Percentiles rank a stretch among this genome's conserved stretches.
Conservation (phyloP, 495 filamentous ascomycete genomes). For the Neurospora sp. region DNA sequence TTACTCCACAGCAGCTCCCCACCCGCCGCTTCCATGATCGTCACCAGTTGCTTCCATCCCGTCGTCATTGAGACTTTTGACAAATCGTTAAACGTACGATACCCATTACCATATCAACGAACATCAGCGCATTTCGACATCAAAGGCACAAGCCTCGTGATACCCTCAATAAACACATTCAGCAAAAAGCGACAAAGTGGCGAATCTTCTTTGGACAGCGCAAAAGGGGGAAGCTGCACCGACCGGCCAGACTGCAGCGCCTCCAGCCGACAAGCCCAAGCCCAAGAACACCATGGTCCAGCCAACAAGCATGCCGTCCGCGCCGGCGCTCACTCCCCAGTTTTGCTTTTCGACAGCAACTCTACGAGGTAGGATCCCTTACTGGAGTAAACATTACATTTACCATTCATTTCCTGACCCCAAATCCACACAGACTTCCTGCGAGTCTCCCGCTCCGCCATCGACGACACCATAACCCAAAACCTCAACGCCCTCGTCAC, state of each 20-base stretch:
- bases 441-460: conserved; percentile 69
- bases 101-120: not conserved
- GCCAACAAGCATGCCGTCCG: conserved; percentile 28
- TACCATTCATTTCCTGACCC: not conserved
- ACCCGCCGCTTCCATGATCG: not conserved
- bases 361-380: conserved; percentile 54
- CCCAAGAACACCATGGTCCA: conserved; percentile 47
- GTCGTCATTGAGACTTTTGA: not conserved
- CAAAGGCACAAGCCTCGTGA: not conserved
- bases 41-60: not conserved
- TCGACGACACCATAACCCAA: conserved; percentile 89
- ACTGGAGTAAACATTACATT: not conserved
- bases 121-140: not conserved
- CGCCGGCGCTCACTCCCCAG: conserved; percentile 66
- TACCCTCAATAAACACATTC: not conserved
- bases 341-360: conserved; percentile 87
- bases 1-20: not conserved
- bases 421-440: conserved; percentile 64
- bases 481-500: conserved; percentile 85
- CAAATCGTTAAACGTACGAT: not conserved
- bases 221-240: conserved; percentile 5
- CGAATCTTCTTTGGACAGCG: conserved; percentile 2
- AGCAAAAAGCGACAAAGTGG: not conserved
- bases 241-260: conserved; percentile 1
- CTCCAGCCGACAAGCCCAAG: not conserved